Evolutionary conservation across 202 grass and related monocot species (phyloP), one percentile per base, ranked within the genome.

Genomic region (Hordeum pubiflorum): DNA sequence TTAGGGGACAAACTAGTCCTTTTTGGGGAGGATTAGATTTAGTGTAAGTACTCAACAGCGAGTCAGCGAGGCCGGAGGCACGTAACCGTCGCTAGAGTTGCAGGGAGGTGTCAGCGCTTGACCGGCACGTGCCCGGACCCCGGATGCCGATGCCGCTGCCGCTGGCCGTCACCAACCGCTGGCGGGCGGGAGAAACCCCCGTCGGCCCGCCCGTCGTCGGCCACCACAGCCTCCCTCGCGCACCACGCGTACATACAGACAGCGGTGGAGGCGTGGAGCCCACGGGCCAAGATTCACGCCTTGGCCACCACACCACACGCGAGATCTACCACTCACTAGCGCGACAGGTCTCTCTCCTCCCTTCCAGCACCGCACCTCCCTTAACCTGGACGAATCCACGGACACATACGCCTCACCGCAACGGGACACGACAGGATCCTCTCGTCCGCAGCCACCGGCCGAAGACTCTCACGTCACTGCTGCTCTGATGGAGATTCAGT

Each of bases 391-490:
- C 62, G 74, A 90, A 81, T 88, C 79, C 77, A 66, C 78, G 21
- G 9, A 58, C 58, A 77, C 69, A 81, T 17, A 22, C 52, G 52
- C 75, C 64, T 86, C 69, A 37, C 12, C 82, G 21, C 56, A 60
- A 83, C 32, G 0, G 2, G 86, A 37, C 77, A 63, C 63, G 41
- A n/a, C 57, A 9, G 46, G 72, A 78, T 81, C 14, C 44, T 59
- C 34, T 59, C 34, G 71, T 38, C 81, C 87, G 65, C 79, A 58
- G 14, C 10, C 3, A 44, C 20, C 20, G 39, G 61, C n/a, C 63
- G 10, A 29, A 43, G 27, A 77, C 21, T 5, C 66, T 86, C 52
- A 86, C 4, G 71, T 88, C 84, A 93, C 22, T 59, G 82, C 87
- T 86, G 7, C 21, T 20, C 66, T 81, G 81, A 79, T 10, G 9